Evolutionary conservation across 139 green algal genomes (phyloP), one percentile per base, ranked within the genome.

Genomic region (Tetraselmis striata): DNA sequence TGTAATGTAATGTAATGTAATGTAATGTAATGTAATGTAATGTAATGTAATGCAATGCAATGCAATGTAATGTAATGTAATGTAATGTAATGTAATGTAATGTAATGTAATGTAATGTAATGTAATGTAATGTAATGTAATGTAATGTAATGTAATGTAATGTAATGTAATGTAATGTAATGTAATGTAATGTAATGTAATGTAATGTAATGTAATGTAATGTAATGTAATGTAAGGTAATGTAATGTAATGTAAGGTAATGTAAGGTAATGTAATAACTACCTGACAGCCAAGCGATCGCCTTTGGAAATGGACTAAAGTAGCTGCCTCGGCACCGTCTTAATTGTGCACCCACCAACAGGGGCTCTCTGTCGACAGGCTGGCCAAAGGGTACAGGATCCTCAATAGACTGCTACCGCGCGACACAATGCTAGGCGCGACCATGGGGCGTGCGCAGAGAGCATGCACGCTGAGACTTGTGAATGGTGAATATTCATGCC

Each of bases 91-190:
- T 67, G 45, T 67, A 67, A 5, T 67, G 45, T 18, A 67, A 67
- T 67, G 18, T 18, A 67, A 67, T 67, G 45, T 67, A 67, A 67
- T 67, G 45, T 18, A 67, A 5, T 67, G 45, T 18, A 67, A 67
- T 67, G 45, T 67, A 67, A 67, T 67, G 45, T 18, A 67, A 67
- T 67, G 45, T 67, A 67, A 67, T 67, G 45, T 67, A 67, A 67
- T 67, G 45, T 67, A 67, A 67, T 67, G 45, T 67, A 67, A 67
- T 67, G 45, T 67, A 67, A 67, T 67, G 45, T 67, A 67, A 67
- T 67, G 45, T 67, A 67, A 67, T 67, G 45, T 67, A 67, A 67
- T 67, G 45, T 67, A 67, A 67, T 67, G 45, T 67, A 67, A 67
- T 67, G 45, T 67, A 67, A 67, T 67, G 45, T 67, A 67, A 67